Conservation (phyloP, 352 stramenopile genomes). For the Globisporangium solare region DNA sequence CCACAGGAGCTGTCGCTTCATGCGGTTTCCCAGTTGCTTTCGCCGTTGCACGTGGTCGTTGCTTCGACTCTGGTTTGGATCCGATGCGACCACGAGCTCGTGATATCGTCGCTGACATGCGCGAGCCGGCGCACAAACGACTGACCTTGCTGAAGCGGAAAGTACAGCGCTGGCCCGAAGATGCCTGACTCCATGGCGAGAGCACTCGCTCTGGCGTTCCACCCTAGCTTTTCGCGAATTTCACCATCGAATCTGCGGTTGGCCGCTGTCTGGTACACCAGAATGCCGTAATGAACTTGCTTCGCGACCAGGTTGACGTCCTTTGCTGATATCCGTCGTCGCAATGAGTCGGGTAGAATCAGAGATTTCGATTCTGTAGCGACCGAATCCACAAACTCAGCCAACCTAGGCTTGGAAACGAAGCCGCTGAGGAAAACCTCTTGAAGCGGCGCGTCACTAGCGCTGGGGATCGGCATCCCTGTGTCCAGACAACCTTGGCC, state of each 20-base stretch:
- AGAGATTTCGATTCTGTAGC: background rate
- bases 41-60: background rate
- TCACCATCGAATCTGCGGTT: background rate
- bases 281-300: conserved; percentile 15
- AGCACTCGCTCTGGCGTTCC: conserved; percentile 26
- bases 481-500: conserved; percentile 10
- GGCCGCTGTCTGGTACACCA: conserved; percentile 17
- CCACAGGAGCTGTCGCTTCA: conserved; percentile 49
- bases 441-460: conserved; percentile 19
- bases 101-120: background rate
- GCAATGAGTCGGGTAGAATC: background rate
- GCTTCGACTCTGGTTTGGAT: background rate
- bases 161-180: conserved; percentile 21
- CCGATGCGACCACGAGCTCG: background rate
- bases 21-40: conserved; percentile 1
- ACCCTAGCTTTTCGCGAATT: conserved; percentile 1
- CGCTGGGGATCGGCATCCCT: conserved; percentile 27
- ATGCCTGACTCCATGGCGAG: conserved; percentile 17
- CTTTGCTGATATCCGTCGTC: background rate
- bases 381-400: conserved; percentile 10
- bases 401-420: background rate
- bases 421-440: conserved; percentile 27
- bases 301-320: conserved; percentile 6
- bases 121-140: conserved; percentile 5
- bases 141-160: background rate